These are phyloP conservation scores for Echinochloa phyllopogon DNA, from an alignment of 176 grass and related monocot genomes.

Conservation along the genomic window DNA sequence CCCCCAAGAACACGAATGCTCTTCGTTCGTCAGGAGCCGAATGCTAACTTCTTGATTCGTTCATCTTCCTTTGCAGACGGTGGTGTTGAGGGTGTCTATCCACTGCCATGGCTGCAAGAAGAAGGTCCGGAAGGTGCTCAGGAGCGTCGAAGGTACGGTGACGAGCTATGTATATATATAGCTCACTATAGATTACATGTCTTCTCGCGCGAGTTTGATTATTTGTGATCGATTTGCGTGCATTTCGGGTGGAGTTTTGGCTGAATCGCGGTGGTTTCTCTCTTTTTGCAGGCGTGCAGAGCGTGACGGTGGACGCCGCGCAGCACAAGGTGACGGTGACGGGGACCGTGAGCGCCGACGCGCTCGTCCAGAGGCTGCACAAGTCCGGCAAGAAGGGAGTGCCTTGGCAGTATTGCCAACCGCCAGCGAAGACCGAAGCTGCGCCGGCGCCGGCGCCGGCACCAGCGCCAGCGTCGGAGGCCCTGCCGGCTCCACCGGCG, in stretches of 20 bases:
- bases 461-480: background rate
- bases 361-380: constrained; percentile 59
- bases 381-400: constrained; percentile 79
- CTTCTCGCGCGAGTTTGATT: background rate
- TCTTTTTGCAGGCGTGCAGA: constrained; percentile 62
- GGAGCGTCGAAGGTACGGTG: constrained; percentile 57
- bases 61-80: constrained; percentile 49
- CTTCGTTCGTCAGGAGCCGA: too few species aligned
- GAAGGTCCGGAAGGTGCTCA: constrained; percentile 82
- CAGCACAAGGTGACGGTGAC: constrained; percentile 83
- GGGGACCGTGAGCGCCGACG: constrained; percentile 52
- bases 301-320: constrained; percentile 56
- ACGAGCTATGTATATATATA: background rate
- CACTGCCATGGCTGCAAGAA: constrained; percentile 95
- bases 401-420: constrained; percentile 44
- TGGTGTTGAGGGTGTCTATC: constrained; percentile 79
- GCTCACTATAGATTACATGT: background rate
- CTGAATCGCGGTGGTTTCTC: background rate
- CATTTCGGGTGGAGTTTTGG: background rate
- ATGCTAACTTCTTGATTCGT: background rate
- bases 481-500: background rate
- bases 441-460: background rate
- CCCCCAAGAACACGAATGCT: background rate
- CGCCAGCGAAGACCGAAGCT: constrained; percentile 9
- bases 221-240: background rate